Percentiles rank a stretch among this genome's conserved stretches.
Evolutionary conservation across 2,329 filamentous ascomycete species (phyloP).

Genomic region (Diaporthe longicolla): DNA sequence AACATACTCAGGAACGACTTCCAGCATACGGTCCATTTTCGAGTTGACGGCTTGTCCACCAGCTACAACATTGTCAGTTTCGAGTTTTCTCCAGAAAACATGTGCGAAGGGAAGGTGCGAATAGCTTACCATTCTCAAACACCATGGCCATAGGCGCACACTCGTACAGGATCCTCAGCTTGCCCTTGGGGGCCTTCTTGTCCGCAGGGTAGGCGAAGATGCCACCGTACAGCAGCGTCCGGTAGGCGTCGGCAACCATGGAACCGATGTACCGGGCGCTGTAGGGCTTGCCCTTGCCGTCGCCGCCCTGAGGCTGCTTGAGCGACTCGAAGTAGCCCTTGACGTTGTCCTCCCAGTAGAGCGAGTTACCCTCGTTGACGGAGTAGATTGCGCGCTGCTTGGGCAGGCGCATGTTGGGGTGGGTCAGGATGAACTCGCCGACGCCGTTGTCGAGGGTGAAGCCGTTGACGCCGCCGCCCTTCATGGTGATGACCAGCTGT

Average conservation of each 20-base stretch:
- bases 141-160: conserved; percentile 99
- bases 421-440: conserved; percentile 98
- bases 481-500: conserved; percentile 98
- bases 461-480: conserved; percentile 90
- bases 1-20: conserved; percentile 79
- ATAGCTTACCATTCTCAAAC: conserved; percentile 90
- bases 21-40: conserved; percentile 91
- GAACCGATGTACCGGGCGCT: conserved; percentile 94
- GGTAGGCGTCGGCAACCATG: conserved; percentile 99
- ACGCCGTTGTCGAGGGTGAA: conserved; percentile 98
- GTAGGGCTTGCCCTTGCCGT: conserved; percentile 92
- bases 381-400: conserved; percentile 90
- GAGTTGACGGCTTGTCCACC: conserved; percentile 94
- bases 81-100: neutral
- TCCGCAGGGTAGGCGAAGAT: conserved; percentile 98
- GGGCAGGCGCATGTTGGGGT: conserved; percentile 93
- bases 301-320: conserved; percentile 78
- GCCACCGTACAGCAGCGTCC: conserved; percentile 93
- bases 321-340: conserved; percentile 91
- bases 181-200: conserved; percentile 98
- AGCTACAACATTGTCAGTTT: conserved; percentile 66
- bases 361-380: conserved; percentile 97
- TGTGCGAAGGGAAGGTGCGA: neutral
- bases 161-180: conserved; percentile 97
- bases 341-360: conserved; percentile 94